phyloP scores from a whole-genome alignment of 306 rosid genomes.

The Dicorynia guianensis region DNA sequence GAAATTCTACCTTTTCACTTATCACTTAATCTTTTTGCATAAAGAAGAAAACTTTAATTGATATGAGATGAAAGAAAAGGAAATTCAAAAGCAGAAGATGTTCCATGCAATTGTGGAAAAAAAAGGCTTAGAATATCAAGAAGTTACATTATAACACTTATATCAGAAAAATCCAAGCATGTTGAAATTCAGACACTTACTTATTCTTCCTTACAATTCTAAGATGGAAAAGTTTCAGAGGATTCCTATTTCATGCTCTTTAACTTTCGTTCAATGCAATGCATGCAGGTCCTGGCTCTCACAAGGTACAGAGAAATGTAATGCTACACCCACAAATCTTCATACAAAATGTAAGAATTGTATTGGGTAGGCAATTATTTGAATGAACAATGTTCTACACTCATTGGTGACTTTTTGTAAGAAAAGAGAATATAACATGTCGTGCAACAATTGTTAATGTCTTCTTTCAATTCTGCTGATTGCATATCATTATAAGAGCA shows the following conservation, averaged over 20 bases:
- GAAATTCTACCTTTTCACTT: neutral
- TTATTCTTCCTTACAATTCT: conserved; percentile 18
- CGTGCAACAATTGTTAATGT: too few relatives aligned
- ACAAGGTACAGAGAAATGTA: too few relatives aligned
- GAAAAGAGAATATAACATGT: too few relatives aligned
- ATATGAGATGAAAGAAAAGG: neutral
- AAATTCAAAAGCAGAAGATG: conserved; percentile 4
- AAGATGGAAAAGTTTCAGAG: conserved; percentile 31
- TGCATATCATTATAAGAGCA: neutral
- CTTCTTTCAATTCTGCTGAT: too few relatives aligned
- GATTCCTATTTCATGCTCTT: conserved; percentile 7
- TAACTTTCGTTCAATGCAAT: conserved; percentile 13
- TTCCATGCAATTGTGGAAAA: too few relatives aligned
- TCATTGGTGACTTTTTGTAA: too few relatives aligned
- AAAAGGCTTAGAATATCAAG: neutral
- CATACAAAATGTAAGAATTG: too few relatives aligned
- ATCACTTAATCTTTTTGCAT: neutral
- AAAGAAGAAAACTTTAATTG: neutral
- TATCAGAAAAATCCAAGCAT: conserved; percentile 20
- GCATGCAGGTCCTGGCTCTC: neutral
- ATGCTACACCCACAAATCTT: too few relatives aligned
- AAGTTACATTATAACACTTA: neutral
- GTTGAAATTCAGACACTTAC: conserved; percentile 12
- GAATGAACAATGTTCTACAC: too few relatives aligned
- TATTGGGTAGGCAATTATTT: too few relatives aligned